phyloP scores from a whole-genome alignment of 768 basidiomycete species.

The Leccinum uliginosum region DNA sequence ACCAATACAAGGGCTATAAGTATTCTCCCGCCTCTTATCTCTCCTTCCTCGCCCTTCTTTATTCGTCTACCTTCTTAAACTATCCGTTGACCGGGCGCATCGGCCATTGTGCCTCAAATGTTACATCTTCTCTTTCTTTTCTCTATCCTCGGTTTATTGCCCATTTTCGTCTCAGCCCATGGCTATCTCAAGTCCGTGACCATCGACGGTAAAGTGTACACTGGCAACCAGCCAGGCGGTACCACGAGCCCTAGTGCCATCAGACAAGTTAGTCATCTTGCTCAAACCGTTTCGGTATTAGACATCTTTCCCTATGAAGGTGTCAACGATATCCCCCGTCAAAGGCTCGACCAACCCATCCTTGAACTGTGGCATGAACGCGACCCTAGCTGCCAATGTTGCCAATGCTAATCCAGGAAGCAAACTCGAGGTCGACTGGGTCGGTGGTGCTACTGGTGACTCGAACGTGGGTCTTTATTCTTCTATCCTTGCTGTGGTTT shows the following conservation, averaged over 20 bases:
- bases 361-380: conserved; percentile 57
- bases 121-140: conserved; percentile 7
- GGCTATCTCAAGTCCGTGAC: conserved; percentile 28
- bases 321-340: conserved; percentile 41
- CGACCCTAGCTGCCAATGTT: conserved; percentile 43
- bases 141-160: conserved; percentile 11
- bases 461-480: conserved; percentile 26
- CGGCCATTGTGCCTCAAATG: conserved; percentile 8
- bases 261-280: conserved; percentile 32
- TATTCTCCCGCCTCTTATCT: conserved; percentile 1
- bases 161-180: conserved; percentile 26
- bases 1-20: conserved; percentile 15
- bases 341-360: conserved; percentile 55
- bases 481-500: not conserved
- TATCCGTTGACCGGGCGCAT: conserved; percentile 22
- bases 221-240: conserved; percentile 31
- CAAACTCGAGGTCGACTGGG: conserved; percentile 51
- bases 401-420: conserved; percentile 61
- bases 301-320: conserved; percentile 7
- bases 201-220: conserved; percentile 27
- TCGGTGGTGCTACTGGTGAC: conserved; percentile 36
- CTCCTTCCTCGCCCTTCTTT: conserved; percentile 1
- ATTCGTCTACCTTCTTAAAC: conserved; percentile 5
- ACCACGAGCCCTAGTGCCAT: conserved; percentile 37
- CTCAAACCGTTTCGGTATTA: not conserved